Base-by-base conservation (phyloP, 2,329 filamentous ascomycete genomes). In the Penicillium griseofulvum region DNA sequence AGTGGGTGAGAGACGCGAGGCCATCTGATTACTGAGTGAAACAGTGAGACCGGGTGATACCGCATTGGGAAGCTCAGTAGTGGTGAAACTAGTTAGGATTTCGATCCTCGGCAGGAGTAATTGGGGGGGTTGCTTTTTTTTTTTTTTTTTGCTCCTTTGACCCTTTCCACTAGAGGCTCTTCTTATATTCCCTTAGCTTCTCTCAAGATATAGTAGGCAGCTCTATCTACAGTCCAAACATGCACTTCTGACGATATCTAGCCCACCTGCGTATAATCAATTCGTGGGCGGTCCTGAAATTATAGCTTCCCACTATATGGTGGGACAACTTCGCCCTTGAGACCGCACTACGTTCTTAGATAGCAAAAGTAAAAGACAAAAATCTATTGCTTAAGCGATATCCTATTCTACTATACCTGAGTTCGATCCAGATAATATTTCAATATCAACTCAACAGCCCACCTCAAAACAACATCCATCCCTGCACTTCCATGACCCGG, bases 361-460 rank as follows among this genome's bases (percentile, higher is more conserved):
- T 19, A 29, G 16, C 14, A 47, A 16, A 6, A n/a, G 28, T 16
- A 12, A 36, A 16, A 28, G 4, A 37, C 4, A 37, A 14, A 12
- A 12, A 11, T 34, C 28, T 22, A 45, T 24, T 24, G 28, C 19
- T 49, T n/a, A 29, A 12, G 8, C 5, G 16, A n/a, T n/a, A n/a
- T n/a, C n/a, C 12, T 17, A 42, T 12, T 8, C 9, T 2, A 17
- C 5, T n/a, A 24, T 12, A 24, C 28, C 29, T 37, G 37, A 19
- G 24, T 37, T 22, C 26, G 10, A 19, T 33, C 37, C 24, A 28
- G 19, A 52, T 69, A 62, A 48, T 61, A 64, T 17, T 68, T 68
- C 67, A 89, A 79, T 17, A 91, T 71, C 46, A 77, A 74, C 49
- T 84, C 81, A 1, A 90, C 87, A 1, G 85, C 85, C 89, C 89